phyloP scores from a whole-genome alignment of 495 filamentous ascomycete genomes.

The Aspergillus olivimuriae region DNA sequence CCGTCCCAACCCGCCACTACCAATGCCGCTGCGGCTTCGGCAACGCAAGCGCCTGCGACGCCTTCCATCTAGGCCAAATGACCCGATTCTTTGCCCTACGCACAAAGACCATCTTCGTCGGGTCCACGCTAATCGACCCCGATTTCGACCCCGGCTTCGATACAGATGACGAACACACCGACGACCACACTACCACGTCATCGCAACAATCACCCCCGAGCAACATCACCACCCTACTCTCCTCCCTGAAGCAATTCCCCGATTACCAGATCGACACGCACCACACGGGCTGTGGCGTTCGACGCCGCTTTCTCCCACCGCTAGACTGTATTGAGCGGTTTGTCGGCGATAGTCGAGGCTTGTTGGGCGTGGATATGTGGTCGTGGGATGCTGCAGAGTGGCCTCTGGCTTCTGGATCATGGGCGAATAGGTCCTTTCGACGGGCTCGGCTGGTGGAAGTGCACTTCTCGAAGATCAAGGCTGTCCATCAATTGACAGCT shows the following conservation, averaged over 20 bases:
- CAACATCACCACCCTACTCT: constrained; percentile 46
- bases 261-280: constrained; percentile 73
- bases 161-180: constrained; percentile 10
- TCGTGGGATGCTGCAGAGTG: constrained; percentile 10
- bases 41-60: constrained; percentile 69
- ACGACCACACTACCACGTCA: background rate
- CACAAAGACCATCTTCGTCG: constrained; percentile 41
- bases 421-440: constrained; percentile 18
- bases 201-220: constrained; percentile 15
- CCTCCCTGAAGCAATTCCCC: constrained; percentile 54
- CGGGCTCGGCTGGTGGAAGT: constrained; percentile 27
- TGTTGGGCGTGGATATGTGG: constrained; percentile 59
- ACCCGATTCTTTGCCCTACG: constrained; percentile 63
- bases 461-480: constrained; percentile 23
- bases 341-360: constrained; percentile 61
- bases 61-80: constrained; percentile 83
- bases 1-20: constrained; percentile 22
- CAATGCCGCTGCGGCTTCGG: constrained; percentile 77
- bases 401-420: constrained; percentile 14
- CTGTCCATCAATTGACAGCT: constrained; percentile 14
- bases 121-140: constrained; percentile 41
- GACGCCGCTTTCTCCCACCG: constrained; percentile 58
- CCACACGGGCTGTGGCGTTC: constrained; percentile 72
- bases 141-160: constrained; percentile 22
- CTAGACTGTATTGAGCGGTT: constrained; percentile 58